Evolutionary conservation across 1,139 yeast genomes (phyloP).

Genomic region (Saccharomyces hybrid): DNA sequence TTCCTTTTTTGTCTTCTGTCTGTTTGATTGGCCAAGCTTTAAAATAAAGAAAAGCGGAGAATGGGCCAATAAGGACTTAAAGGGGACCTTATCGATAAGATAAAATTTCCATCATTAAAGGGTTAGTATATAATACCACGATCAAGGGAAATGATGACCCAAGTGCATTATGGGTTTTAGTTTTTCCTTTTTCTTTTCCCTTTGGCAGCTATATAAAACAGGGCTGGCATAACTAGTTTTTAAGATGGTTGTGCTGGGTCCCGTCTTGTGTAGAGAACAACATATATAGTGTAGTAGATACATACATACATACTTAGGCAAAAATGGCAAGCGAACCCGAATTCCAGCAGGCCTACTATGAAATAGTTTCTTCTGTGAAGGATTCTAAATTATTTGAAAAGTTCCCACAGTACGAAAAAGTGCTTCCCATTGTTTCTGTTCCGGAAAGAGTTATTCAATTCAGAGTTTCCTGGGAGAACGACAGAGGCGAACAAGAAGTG

Average conservation of each 20-base stretch:
- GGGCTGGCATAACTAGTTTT: background rate
- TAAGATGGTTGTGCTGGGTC: too few species aligned
- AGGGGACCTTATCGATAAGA: background rate
- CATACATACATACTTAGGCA: background rate
- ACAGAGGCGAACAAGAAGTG: constrained; percentile 81
- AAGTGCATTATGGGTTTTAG: background rate
- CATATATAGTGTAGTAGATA: background rate
- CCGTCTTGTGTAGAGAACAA: too few species aligned
- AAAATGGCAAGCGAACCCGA: constrained; percentile 61
- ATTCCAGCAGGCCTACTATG: constrained; percentile 97
- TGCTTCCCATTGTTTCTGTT: constrained; percentile 80
- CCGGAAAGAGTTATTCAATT: constrained; percentile 95
- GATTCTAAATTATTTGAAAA: constrained; percentile 83
- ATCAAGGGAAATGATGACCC: background rate
- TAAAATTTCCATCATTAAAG: background rate
- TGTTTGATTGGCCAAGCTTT: background rate
- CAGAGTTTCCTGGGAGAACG: constrained; percentile 97
- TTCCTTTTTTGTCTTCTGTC: background rate
- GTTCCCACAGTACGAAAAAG: constrained; percentile 85
- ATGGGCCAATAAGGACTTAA: background rate
- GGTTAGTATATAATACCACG: background rate
- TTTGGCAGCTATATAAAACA: background rate
- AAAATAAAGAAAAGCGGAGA: background rate
- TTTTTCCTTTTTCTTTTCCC: background rate
- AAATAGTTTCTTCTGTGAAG: constrained; percentile 77